Evolutionary conservation across 164 flowering plant genomes (phyloP).

Genomic region (Echeveria elegans): DNA sequence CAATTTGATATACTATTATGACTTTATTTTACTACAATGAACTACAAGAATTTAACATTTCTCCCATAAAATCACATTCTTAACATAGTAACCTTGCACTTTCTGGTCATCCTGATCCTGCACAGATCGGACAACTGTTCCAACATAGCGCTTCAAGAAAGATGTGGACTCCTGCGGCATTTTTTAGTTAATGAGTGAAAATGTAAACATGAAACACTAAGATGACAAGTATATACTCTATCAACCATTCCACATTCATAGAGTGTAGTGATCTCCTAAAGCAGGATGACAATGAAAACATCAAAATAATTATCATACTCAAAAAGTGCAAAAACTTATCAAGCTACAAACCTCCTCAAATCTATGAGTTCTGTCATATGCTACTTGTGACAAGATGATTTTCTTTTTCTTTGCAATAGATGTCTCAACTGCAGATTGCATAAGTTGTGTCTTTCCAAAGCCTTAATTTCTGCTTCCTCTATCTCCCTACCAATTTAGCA

Average conservation of each 20-base stretch:
- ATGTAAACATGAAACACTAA: too few species aligned
- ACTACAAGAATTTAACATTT: too few species aligned
- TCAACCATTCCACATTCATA: too few species aligned
- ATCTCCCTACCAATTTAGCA: too few species aligned
- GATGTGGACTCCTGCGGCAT: slow-evolving; percentile 81
- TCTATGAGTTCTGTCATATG: slow-evolving; percentile 73
- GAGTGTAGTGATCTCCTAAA: too few species aligned
- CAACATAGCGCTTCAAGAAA: slow-evolving; percentile 67
- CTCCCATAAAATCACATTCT: not conserved
- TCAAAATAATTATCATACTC: too few species aligned
- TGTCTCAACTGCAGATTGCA: slow-evolving; percentile 93
- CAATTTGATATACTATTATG: too few species aligned
- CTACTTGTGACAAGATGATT: slow-evolving; percentile 73
- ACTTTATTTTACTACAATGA: too few species aligned
- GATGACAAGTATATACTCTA: too few species aligned
- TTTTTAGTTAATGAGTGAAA: too few species aligned
- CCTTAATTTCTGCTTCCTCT: slow-evolving; percentile 81
- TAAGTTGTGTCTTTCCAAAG: slow-evolving; percentile 84
- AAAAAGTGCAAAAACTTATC: too few species aligned
- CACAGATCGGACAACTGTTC: slow-evolving; percentile 89
- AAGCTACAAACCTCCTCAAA: slow-evolving; percentile 79
- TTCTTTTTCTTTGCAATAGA: slow-evolving; percentile 86
- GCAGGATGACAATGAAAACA: too few species aligned
- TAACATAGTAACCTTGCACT: slow-evolving; percentile 98
- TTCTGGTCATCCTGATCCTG: slow-evolving; percentile 96